phyloP scores from a whole-genome alignment of 2,329 filamentous ascomycete genomes.

The Trichoderma harzianum region DNA sequence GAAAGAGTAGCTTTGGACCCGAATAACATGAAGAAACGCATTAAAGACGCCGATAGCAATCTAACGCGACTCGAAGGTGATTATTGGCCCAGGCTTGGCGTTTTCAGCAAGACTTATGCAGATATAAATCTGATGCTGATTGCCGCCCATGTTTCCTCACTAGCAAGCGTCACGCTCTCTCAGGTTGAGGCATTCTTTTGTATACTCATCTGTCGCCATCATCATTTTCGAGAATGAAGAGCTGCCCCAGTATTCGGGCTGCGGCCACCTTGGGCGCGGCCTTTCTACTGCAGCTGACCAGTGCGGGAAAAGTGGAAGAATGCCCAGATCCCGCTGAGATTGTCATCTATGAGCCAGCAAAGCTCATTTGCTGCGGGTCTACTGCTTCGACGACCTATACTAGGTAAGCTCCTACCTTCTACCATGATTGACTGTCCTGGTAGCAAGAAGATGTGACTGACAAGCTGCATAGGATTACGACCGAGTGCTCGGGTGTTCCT shows the following conservation, averaged over 20 bases:
- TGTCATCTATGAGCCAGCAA: not conserved
- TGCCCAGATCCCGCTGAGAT: not conserved
- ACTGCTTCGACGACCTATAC: not conserved
- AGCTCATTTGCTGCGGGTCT: not conserved
- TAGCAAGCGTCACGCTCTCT: not conserved
- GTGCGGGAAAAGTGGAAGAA: not conserved
- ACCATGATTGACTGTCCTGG: not conserved
- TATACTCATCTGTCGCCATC: not conserved
- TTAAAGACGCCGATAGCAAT: not conserved
- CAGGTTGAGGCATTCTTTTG: not conserved
- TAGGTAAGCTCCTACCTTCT: not conserved
- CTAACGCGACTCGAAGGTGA: not conserved
- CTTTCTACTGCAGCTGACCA: not conserved
- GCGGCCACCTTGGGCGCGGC: not conserved
- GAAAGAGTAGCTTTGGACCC: not conserved
- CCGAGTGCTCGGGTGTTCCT: not conserved
- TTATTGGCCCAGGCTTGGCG: not conserved
- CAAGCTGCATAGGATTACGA: not conserved
- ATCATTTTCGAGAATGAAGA: not conserved
- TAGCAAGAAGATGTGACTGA: not conserved
- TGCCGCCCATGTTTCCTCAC: not conserved
- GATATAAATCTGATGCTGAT: not conserved
- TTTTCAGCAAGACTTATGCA: not conserved
- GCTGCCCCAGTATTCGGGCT: not conserved
- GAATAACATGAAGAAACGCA: not conserved